Evolutionary conservation across 768 basidiomycete species (phyloP).

Genomic region (Lactifluus hygrophoroides): DNA sequence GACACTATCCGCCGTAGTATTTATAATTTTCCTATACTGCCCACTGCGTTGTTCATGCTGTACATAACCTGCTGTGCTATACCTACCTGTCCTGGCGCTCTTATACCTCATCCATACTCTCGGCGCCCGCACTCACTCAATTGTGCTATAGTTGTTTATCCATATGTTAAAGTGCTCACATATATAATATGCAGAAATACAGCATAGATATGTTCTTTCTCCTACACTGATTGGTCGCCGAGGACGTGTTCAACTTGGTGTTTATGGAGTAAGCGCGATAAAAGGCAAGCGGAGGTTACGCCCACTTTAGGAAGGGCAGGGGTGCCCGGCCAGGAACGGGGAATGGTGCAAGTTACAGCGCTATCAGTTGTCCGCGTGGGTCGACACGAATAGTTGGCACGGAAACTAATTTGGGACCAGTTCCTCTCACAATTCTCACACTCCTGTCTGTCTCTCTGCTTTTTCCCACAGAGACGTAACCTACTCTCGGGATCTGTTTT

Average conservation of each 20-base stretch:
- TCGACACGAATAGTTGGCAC: too few relatives aligned
- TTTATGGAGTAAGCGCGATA: not conserved
- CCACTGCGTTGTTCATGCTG: constrained; percentile 10
- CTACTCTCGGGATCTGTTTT: too few relatives aligned
- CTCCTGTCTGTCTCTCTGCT: too few relatives aligned
- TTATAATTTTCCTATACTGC: not conserved
- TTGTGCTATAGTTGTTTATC: constrained; percentile 18
- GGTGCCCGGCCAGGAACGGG: not conserved
- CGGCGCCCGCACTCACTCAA: not conserved
- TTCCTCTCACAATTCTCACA: too few relatives aligned
- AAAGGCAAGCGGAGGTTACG: too few relatives aligned
- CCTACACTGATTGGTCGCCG: not conserved
- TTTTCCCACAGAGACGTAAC: too few relatives aligned
- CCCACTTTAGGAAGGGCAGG: too few relatives aligned
- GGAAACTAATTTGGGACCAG: too few relatives aligned
- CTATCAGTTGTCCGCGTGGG: too few relatives aligned
- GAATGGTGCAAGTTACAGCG: too few relatives aligned
- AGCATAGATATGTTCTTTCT: constrained; percentile 4
- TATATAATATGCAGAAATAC: constrained; percentile 16
- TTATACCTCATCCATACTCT: constrained; percentile 11
- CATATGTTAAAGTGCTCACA: constrained; percentile 9
- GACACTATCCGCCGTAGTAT: not conserved
- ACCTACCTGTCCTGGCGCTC: not conserved
- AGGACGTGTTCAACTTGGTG: not conserved
- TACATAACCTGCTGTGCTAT: constrained; percentile 17